Percentiles rank a stretch among this genome's conserved stretches.
Conservation (phyloP, 352 stramenopile genomes). For the Phytophthora crassamura region DNA sequence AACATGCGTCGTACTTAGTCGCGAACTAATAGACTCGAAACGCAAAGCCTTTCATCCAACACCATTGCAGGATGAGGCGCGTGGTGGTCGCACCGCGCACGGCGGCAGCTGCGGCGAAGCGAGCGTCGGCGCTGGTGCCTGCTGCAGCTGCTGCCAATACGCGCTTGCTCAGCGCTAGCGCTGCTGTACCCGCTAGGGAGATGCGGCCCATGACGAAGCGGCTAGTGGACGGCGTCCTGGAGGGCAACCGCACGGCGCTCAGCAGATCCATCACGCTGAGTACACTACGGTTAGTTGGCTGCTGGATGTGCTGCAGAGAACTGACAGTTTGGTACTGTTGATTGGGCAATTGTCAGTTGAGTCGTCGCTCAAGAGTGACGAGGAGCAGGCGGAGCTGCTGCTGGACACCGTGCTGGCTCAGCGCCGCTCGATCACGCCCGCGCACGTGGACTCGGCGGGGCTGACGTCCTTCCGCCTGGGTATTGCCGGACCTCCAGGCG, state of each 20-base stretch:
- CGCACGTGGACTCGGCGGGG: slow-evolving; percentile 22
- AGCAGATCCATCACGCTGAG: slow-evolving; percentile 80
- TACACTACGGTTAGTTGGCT: slow-evolving; percentile 31
- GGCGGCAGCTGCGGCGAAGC: not conserved
- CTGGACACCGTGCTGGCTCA: slow-evolving; percentile 84
- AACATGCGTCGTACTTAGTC: slow-evolving; percentile 35
- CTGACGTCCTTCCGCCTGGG: slow-evolving; percentile 87
- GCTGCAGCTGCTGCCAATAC: not conserved
- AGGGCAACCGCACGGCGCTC: slow-evolving; percentile 65
- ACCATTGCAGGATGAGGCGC: slow-evolving; percentile 22
- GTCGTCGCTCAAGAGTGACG: slow-evolving; percentile 73
- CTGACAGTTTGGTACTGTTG: not conserved
- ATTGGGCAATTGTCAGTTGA: slow-evolving; percentile 57
- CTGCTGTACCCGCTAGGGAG: not conserved
- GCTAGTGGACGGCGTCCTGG: slow-evolving; percentile 62
- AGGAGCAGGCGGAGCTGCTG: slow-evolving; percentile 86
- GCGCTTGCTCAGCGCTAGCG: not conserved
- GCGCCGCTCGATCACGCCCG: slow-evolving; percentile 48
- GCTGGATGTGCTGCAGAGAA: not conserved
- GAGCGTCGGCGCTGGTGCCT: not conserved
- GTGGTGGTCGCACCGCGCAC: not conserved
- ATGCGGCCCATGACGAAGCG: slow-evolving; percentile 55
- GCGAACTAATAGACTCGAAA: slow-evolving; percentile 13
- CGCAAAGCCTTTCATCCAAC: slow-evolving; percentile 11
- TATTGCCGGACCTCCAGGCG: slow-evolving; percentile 92